phyloP scores from a whole-genome alignment of 257 asterid genomes.

The Linaria vulgaris region DNA sequence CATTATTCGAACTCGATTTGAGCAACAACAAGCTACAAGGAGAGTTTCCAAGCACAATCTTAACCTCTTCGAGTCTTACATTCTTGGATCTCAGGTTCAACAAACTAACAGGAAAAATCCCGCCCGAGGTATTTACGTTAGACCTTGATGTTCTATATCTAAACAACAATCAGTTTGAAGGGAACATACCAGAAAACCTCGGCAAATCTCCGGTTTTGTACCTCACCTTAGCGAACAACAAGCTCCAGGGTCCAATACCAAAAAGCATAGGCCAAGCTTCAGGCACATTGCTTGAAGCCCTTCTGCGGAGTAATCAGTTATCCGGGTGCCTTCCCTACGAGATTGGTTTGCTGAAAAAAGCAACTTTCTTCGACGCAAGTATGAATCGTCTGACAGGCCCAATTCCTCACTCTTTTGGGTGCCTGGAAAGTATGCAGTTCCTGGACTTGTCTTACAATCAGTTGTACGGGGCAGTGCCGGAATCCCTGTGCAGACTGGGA shows the following conservation, averaged over 20 bases:
- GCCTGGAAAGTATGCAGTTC: slow-evolving; percentile 32
- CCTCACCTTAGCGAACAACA: slow-evolving; percentile 59
- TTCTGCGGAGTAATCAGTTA: slow-evolving; percentile 45
- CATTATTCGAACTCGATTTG: slow-evolving; percentile 58
- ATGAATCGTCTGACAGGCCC: slow-evolving; percentile 60
- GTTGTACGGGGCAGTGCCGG: slow-evolving; percentile 64
- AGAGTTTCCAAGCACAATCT: slow-evolving; percentile 43
- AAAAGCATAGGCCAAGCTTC: slow-evolving; percentile 45
- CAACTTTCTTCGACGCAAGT: slow-evolving; percentile 49
- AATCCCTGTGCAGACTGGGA: slow-evolving; percentile 41
- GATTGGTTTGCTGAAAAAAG: slow-evolving; percentile 43
- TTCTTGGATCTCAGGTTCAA: slow-evolving; percentile 68
- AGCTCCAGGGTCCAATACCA: slow-evolving; percentile 51
- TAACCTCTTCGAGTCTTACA: slow-evolving; percentile 48
- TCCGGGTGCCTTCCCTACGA: slow-evolving; percentile 68
- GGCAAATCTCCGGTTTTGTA: slow-evolving; percentile 44
- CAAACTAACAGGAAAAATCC: slow-evolving; percentile 37
- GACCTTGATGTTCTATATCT: slow-evolving; percentile 67
- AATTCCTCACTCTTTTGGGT: slow-evolving; percentile 58
- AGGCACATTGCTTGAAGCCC: slow-evolving; percentile 33
- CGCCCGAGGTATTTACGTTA: slow-evolving; percentile 41
- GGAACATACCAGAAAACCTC: slow-evolving; percentile 39
- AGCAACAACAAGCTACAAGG: slow-evolving; percentile 63
- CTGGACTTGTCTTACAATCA: slow-evolving; percentile 41
- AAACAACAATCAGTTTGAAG: slow-evolving; percentile 56